These are phyloP conservation scores for Monosporascus ibericus DNA, from an alignment of 2,329 filamentous ascomycete genomes.

Conservation along the genomic window DNA sequence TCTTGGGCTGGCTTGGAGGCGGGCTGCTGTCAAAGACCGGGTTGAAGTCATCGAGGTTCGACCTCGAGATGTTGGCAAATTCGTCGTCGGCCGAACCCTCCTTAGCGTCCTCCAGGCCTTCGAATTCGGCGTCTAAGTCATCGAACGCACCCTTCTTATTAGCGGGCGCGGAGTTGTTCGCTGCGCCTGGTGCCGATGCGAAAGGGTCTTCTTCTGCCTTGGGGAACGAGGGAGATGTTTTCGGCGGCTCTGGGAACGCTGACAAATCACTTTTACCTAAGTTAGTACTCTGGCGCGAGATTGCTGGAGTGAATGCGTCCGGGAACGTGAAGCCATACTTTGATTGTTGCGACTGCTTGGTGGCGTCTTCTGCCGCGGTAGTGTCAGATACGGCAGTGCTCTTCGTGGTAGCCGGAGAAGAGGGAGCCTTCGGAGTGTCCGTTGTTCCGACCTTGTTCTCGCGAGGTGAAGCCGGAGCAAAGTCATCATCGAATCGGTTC, in stretches of 20 bases:
- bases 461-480: conserved; percentile 58
- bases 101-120: conserved; percentile 77
- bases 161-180: conserved; percentile 25
- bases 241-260: conserved; percentile 23
- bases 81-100: conserved; percentile 76
- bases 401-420: conserved; percentile 22
- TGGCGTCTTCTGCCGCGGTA: conserved; percentile 10
- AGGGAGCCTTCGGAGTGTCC: conserved; percentile 18
- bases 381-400: conserved; percentile 22
- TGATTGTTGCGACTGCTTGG: conserved; percentile 19
- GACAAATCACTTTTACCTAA: conserved; percentile 20
- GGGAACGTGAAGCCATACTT: conserved; percentile 20
- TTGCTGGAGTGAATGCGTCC: conserved; percentile 1
- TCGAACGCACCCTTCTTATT: conserved; percentile 56
- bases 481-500: conserved; percentile 91
- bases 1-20: conserved; percentile 47
- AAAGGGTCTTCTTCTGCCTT: conserved; percentile 28
- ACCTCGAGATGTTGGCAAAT: conserved; percentile 67
- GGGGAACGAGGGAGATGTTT: conserved; percentile 31
- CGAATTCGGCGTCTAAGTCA: conserved; percentile 74
- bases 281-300: conserved; percentile 14
- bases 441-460: conserved; percentile 27
- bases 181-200: conserved; percentile 29
- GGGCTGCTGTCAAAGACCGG: conserved; percentile 71
- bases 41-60: conserved; percentile 72